These are phyloP conservation scores for Myxozyma nipponensis DNA, from an alignment of 805 yeast species.

Conservation along the genomic window DNA sequence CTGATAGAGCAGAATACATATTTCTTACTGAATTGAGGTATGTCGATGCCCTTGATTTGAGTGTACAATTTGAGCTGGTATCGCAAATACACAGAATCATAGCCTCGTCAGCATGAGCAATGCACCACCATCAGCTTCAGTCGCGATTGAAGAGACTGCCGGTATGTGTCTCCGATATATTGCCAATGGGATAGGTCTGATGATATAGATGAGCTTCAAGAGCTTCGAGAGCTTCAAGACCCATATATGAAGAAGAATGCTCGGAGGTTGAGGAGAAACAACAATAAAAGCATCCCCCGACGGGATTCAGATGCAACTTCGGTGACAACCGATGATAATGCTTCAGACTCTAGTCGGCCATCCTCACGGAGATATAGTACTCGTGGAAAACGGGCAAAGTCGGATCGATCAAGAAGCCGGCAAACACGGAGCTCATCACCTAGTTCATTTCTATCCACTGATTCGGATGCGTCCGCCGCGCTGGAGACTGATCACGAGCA, in stretches of 20 bases:
- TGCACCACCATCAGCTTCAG: too few species aligned
- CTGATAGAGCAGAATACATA: too few species aligned
- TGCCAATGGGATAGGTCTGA: too few species aligned
- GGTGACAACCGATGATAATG: background rate
- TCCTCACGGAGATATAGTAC: background rate
- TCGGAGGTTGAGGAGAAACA: background rate
- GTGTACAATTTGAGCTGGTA: too few species aligned
- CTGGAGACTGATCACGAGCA: slow-evolving; percentile 3
- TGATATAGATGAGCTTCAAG: too few species aligned
- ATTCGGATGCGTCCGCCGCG: slow-evolving; percentile 3
- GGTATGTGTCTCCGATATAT: too few species aligned
- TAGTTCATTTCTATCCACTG: background rate
- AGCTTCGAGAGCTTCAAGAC: background rate
- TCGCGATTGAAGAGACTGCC: too few species aligned
- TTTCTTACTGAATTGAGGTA: too few species aligned
- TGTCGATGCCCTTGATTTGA: too few species aligned
- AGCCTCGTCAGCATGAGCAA: too few species aligned
- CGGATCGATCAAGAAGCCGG: background rate
- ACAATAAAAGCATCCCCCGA: background rate
- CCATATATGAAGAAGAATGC: background rate
- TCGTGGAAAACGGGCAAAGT: background rate
- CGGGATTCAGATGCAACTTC: background rate
- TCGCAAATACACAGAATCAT: too few species aligned
- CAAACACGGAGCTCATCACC: background rate
- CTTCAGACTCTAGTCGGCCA: background rate